These are phyloP conservation scores for Fraxinus velutina DNA, from an alignment of 305 asterid genomes.

Conservation along the genomic window DNA sequence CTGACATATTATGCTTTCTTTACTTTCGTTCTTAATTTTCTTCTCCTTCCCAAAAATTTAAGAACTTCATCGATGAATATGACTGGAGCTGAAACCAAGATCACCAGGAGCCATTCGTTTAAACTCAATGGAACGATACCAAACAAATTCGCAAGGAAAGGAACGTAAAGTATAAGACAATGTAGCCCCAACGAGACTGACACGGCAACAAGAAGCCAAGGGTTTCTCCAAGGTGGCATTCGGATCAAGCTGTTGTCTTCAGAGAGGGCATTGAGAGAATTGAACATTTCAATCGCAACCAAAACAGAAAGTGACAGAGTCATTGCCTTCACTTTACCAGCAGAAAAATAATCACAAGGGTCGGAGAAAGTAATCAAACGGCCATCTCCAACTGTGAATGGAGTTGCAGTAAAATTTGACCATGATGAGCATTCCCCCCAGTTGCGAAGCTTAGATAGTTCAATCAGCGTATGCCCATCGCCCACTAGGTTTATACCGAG, in stretches of 20 bases:
- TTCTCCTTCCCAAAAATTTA: constrained; percentile 70
- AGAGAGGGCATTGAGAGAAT: constrained; percentile 83
- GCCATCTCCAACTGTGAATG: constrained; percentile 60
- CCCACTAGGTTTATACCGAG: constrained; percentile 56
- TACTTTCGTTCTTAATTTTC: constrained; percentile 39
- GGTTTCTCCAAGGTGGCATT: constrained; percentile 96
- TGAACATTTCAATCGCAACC: constrained; percentile 87
- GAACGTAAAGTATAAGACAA: constrained; percentile 74
- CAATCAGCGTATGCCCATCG: constrained; percentile 77
- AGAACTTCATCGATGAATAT: constrained; percentile 72
- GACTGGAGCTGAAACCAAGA: constrained; percentile 68
- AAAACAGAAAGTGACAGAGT: constrained; percentile 80
- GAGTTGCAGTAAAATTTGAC: constrained; percentile 66
- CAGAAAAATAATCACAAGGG: constrained; percentile 76
- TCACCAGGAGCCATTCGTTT: constrained; percentile 72
- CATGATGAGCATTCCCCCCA: constrained; percentile 90
- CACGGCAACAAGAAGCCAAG: constrained; percentile 86
- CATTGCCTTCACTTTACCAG: constrained; percentile 84
- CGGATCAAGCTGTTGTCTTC: constrained; percentile 77
- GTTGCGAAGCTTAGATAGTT: constrained; percentile 70
- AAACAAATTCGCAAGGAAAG: constrained; percentile 68
- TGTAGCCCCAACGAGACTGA: constrained; percentile 64
- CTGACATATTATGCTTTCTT: constrained; percentile 37
- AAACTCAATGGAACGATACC: constrained; percentile 66
- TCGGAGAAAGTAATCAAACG: constrained; percentile 50